Conservation (phyloP, 805 yeast species). For the Scheffersomyces stipitis region DNA sequence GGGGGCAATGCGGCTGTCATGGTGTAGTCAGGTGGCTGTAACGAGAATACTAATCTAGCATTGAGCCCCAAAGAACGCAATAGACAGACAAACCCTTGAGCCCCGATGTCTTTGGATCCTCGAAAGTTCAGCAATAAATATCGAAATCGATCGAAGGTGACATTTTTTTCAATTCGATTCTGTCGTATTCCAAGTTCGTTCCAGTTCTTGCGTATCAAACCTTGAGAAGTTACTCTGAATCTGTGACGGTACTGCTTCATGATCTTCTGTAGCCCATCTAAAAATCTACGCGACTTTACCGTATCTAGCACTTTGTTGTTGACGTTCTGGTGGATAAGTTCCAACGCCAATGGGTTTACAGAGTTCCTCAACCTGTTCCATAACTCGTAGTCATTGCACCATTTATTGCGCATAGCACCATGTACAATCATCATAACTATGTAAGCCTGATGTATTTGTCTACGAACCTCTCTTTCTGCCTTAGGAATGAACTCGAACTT, state of each 20-base stretch:
- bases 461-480: constrained; percentile 57
- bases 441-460: constrained; percentile 56
- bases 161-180: constrained; percentile 17
- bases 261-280: constrained; percentile 73
- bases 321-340: constrained; percentile 37
- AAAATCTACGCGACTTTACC: constrained; percentile 61
- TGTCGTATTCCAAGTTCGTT: constrained; percentile 24
- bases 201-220: constrained; percentile 38
- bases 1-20: constrained; percentile 14
- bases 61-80: constrained; percentile 68
- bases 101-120: constrained; percentile 78
- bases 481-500: constrained; percentile 41
- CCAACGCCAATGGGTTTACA: constrained; percentile 48
- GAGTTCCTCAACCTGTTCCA: constrained; percentile 39
- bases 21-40: constrained; percentile 90
- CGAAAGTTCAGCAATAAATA: constrained; percentile 41
- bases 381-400: constrained; percentile 61
- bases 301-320: constrained; percentile 11
- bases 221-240: constrained; percentile 49
- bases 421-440: constrained; percentile 62
- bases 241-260: constrained; percentile 60
- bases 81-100: constrained; percentile 83
- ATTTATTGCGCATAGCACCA: constrained; percentile 65
- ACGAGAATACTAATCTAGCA: constrained; percentile 74
- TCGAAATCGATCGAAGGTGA: constrained; percentile 44